Evolutionary conservation across 352 stramenopile species (phyloP), one percentile per base, ranked within the genome.

Genomic region (Ophiocytium majus): DNA sequence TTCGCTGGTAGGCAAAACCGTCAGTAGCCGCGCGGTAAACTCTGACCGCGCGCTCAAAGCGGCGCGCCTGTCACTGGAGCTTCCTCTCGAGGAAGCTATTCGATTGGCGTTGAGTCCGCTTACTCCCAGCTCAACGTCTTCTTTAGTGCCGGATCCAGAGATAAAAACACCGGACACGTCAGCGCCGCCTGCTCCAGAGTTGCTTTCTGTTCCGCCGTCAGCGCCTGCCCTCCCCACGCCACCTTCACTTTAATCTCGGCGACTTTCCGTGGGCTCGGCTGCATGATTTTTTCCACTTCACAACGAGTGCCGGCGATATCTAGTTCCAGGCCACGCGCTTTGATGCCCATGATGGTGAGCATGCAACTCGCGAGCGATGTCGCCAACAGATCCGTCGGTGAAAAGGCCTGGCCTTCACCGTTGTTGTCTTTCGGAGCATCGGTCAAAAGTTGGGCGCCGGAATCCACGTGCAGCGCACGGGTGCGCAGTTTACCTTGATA

Each of bases 361-460:
- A 71, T 71, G 28, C 57, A 71, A 23, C 28, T 23, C 23, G 57
- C 57, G 57, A 71, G 57, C 23, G 57, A 71, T 71, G 57, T 71
- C 57, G 57, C 23, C 57, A 71, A 23, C 23, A 71, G 57, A 71
- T 71, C 57, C 19, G 57, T 71, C 19, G 57, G 57, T 71, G 57
- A 71, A 71, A 71, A 71, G 19, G 57, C 57, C 57, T 71, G 57
- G 19, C 57, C 57, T 28, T 71, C 19, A 71, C 57, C 57, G 23
- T 71, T 23, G 28, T 71, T 71, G 28, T 71, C 57, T 71, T 71
- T 71, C 57, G 57, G 57, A 71, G 57, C 57, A 71, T 71, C 57
- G 57, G 57, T 23, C 23, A 71, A 23, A 71, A 71, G 23, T 71
- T 71, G 23, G 28, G 23, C 28, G 19, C 28, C 19, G 28, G 19